A percentile compares a stretch with the other conserved stretches of the same genome.
Conservation (phyloP, 2,329 filamentous ascomycete species). For the Fusarium tanahbumbuense region DNA sequence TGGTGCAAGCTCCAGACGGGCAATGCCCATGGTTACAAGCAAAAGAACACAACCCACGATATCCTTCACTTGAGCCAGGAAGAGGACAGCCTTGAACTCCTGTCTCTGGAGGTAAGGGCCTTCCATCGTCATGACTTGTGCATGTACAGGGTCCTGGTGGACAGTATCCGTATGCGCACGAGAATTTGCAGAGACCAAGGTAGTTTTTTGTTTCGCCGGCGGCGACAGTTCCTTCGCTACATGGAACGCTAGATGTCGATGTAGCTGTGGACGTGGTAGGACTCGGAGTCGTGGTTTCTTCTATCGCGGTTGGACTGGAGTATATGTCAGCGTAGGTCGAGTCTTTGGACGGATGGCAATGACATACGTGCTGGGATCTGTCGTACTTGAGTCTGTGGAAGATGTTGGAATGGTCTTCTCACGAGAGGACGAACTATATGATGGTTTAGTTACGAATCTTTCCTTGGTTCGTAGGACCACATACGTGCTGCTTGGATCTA, state of each 20-base stretch:
- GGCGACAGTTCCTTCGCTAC: slow-evolving; percentile 17
- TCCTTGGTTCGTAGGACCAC: fast-evolving
- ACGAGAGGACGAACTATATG: fast-evolving
- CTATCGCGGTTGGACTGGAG: neutral
- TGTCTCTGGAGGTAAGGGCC: neutral
- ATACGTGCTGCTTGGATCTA: neutral
- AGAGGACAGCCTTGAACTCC: slow-evolving; percentile 11
- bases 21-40: slow-evolving; percentile 28
- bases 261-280: neutral
- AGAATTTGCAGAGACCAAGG: slow-evolving; percentile 25
- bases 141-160: slow-evolving; percentile 23
- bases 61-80: slow-evolving; percentile 5
- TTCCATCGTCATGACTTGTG: neutral
- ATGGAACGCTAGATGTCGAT: neutral
- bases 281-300: neutral
- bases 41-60: slow-evolving; percentile 12
- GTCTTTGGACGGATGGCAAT: fast-evolving
- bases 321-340: too few relatives aligned
- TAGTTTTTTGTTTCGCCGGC: slow-evolving; percentile 18
- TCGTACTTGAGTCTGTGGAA: neutral
- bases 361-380: fast-evolving
- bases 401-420: neutral
- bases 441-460: fast-evolving
- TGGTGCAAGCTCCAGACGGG: slow-evolving; percentile 1
- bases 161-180: slow-evolving; percentile 28